Evolutionary conservation across 2,329 filamentous ascomycete genomes (phyloP), one percentile per base, ranked within the genome.

Genomic region (Claviceps cyperi): DNA sequence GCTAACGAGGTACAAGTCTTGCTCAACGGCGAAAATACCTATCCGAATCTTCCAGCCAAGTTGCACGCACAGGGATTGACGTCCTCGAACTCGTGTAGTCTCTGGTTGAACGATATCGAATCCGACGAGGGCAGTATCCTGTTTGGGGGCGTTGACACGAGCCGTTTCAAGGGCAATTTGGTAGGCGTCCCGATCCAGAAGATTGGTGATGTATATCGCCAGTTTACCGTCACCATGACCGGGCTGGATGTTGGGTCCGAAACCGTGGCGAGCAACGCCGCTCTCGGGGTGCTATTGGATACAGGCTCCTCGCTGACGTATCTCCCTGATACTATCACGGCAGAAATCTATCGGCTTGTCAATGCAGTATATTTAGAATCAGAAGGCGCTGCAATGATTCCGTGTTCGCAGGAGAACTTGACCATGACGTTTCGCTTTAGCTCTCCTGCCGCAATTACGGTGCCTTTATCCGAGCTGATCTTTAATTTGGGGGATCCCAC

Each of bases 1-100:
- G 64, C 74, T 55, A 92, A 94, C 63, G 90, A 96, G 66, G 86
- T 84, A 13, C 79, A 83, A 57, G 78, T 85, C 44, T 74, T 74
- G 48, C 72, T 77, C 54, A 75, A 71, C 8, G 70, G 74, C 5
- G 64, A 70, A 51, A 51, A 66, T 4, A 51, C 76, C 0, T 90
- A 90, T 64, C 65, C 78, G 43, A 90, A 89, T 62, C 69, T 90
- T 6, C 84, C 84, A 1, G 73, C 76, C 41, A 77, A 77, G 52
- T 70, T 90, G 69, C 77, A 77, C 1, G 64, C 76, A 32, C 69
- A 76, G 4, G 80, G 78, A 7, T 50, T 74, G 47, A 86, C 86
- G 55, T 65, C 74, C 17, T 80, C 81, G 17, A 82, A 76, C 50
- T 81, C 83, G 2, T 90, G 83, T 67, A 86, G 82, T 59, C 66